Evolutionary conservation across 495 filamentous ascomycete species (phyloP).

Genomic region (Penicillium manginii): DNA sequence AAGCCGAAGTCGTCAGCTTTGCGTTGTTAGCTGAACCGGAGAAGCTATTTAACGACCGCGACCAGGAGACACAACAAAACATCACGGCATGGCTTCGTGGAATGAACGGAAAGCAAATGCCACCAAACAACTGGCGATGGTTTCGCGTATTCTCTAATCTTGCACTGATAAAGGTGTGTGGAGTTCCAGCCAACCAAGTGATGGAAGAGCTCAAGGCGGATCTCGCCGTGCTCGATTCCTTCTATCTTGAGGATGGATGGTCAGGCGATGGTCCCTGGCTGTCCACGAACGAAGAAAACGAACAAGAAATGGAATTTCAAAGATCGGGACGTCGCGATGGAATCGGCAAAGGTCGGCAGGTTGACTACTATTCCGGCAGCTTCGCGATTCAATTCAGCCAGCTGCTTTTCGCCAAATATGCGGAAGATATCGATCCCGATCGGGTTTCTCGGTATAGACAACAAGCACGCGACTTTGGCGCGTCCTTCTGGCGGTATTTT

Average conservation of each 20-base stretch:
- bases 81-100: slow-evolving; percentile 27
- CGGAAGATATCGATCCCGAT: slow-evolving; percentile 14
- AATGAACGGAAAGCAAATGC: slow-evolving; percentile 25
- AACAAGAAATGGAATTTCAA: slow-evolving; percentile 22
- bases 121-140: slow-evolving; percentile 32
- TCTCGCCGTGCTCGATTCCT: slow-evolving; percentile 21
- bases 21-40: slow-evolving; percentile 20
- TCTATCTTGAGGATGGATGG: slow-evolving; percentile 66
- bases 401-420: slow-evolving; percentile 21
- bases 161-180: slow-evolving; percentile 19
- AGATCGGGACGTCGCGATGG: slow-evolving; percentile 7
- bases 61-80: slow-evolving; percentile 9
- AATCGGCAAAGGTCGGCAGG: slow-evolving; percentile 22
- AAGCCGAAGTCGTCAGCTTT: slow-evolving; percentile 27
- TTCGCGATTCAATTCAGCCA: slow-evolving; percentile 33
- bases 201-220: slow-evolving; percentile 17
- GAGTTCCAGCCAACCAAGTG: slow-evolving; percentile 12
- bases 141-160: slow-evolving; percentile 30
- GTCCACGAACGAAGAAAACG: slow-evolving; percentile 11
- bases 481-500: slow-evolving; percentile 70
- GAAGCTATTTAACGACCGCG: slow-evolving; percentile 9
- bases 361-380: slow-evolving; percentile 31
- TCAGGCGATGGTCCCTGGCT: slow-evolving; percentile 73
- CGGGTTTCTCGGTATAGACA: slow-evolving; percentile 65
- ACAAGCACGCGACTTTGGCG: slow-evolving; percentile 61